A percentile compares a stretch with the other conserved stretches of the same genome.
These are phyloP conservation scores for Hypoxylon rubiginosum DNA, from an alignment of 2,329 filamentous ascomycete genomes.

Conservation along the genomic window DNA sequence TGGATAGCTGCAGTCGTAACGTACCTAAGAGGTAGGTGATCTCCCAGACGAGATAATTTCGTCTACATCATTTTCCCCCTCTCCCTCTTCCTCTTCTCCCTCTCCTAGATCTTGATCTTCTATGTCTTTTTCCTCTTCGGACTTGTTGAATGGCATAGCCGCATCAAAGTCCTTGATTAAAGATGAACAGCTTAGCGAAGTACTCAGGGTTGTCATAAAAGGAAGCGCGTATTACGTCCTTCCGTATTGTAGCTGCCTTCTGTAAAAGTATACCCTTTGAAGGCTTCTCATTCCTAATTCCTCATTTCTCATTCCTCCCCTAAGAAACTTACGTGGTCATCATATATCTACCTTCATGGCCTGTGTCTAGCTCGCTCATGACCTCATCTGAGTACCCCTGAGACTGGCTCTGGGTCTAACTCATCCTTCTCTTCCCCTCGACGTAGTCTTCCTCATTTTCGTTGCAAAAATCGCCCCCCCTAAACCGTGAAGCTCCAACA, in stretches of 20 bases:
- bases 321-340: background rate
- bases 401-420: background rate
- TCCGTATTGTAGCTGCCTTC: too few species aligned
- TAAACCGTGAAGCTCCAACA: slow-evolving; percentile 15
- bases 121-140: background rate
- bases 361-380: background rate
- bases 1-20: too few species aligned
- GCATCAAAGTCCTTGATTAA: too few species aligned
- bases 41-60: too few species aligned
- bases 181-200: too few species aligned
- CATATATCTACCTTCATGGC: background rate
- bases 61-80: background rate
- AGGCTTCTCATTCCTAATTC: background rate
- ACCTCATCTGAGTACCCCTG: background rate
- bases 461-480: background rate
- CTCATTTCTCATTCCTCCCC: background rate
- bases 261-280: background rate
- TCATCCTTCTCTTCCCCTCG: background rate
- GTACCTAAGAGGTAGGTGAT: too few species aligned
- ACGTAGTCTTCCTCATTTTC: background rate
- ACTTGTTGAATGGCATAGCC: too few species aligned
- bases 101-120: background rate
- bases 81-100: background rate
- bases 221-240: background rate
- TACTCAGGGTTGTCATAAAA: too few species aligned